A percentile compares a stretch with the other conserved stretches of the same genome.
Conservation (phyloP, 768 basidiomycete genomes). For the Jaapia argillacea region DNA sequence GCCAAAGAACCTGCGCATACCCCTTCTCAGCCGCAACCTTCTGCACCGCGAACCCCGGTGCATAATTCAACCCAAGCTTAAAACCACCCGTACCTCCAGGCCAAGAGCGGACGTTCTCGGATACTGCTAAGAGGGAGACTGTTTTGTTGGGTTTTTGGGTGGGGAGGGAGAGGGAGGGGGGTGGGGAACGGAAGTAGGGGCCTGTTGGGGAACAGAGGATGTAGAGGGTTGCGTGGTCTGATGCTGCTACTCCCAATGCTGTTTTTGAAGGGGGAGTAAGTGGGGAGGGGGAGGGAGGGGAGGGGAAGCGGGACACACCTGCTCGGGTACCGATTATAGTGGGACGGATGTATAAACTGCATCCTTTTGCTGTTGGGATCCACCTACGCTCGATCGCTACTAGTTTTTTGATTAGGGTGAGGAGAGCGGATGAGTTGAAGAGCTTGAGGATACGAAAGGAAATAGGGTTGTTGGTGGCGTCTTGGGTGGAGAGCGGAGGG, state of each 20-base stretch:
- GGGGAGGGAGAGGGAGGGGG: conserved; percentile 38
- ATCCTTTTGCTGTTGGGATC: conserved; percentile 68
- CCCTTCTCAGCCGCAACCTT: conserved; percentile 37
- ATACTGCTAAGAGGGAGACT: neutral
- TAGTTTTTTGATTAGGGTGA: conserved; percentile 53
- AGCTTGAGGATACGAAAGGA: conserved; percentile 16
- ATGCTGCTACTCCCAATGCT: conserved; percentile 60
- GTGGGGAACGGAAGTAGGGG: conserved; percentile 38
- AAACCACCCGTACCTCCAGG: conserved; percentile 48
- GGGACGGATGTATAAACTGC: conserved; percentile 83
- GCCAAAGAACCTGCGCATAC: conserved; percentile 49
- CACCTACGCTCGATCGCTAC: conserved; percentile 67
- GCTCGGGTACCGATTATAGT: conserved; percentile 48
- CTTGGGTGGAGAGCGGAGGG: neutral
- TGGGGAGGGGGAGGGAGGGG: conserved; percentile 1
- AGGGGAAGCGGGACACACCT: conserved; percentile 14
- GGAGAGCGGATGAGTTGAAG: conserved; percentile 36
- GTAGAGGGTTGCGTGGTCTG: conserved; percentile 75
- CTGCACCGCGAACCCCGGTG: conserved; percentile 34
- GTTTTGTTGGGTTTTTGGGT: neutral
- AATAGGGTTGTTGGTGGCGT: conserved; percentile 11
- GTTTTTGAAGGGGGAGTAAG: neutral
- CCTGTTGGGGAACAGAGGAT: conserved; percentile 66
- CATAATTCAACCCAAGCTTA: conserved; percentile 39
- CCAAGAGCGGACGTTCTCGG: conserved; percentile 37